Base-by-base conservation (phyloP, 2,329 filamentous ascomycete genomes). In the Sporothrix sp. region DNA sequence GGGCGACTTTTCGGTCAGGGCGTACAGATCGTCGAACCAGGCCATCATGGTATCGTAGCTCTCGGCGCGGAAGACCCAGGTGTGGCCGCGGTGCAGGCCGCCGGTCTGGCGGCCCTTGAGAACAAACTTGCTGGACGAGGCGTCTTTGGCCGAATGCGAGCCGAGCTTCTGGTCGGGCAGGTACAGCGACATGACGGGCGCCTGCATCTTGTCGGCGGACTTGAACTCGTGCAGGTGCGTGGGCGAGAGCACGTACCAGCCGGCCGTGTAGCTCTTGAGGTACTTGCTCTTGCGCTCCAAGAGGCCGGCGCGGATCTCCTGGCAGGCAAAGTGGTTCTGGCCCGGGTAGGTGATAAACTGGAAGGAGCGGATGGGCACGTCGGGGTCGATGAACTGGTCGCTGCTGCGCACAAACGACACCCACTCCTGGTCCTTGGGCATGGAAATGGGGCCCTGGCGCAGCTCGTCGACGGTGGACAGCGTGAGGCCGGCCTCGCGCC, bases 201-300 rank as follows among this genome's bases (percentile, higher is more conserved):
- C 84, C 67, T 93, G 87, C 53, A 79, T 85, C 65, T 91, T 90
- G 68, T 97, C 91, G 58, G 89, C 88, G n/a, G 89, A 95, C 66
- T 95, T 96, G 78, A 97, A 98, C 68, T 98, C 93, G 70, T 98
- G 93, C 20, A 98, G 77, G 68, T 98, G 93, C 51, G 93, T 97
- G 14, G 93, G 87, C 59, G 93, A 95, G 58, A 98, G 73, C 43
- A 97, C 89, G 66, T 96, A 96, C 90, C 91, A 97, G 63, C 91
- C 91, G 23, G 89, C 86, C 7, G 90, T 93, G 66, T 96, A 96
- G 65, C 90, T 96, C 73, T 96, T 97, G 55, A 98, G 72, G 62
- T 97, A 98, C 65, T 97, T 98, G 77, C 89, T 95, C 81, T 97
- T 97, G 58, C 93, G 84, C 71, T 98, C 93, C 32, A 98, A 73